Conservation (phyloP, 345 rosid species). For the Pseudoturritis turrita region DNA sequence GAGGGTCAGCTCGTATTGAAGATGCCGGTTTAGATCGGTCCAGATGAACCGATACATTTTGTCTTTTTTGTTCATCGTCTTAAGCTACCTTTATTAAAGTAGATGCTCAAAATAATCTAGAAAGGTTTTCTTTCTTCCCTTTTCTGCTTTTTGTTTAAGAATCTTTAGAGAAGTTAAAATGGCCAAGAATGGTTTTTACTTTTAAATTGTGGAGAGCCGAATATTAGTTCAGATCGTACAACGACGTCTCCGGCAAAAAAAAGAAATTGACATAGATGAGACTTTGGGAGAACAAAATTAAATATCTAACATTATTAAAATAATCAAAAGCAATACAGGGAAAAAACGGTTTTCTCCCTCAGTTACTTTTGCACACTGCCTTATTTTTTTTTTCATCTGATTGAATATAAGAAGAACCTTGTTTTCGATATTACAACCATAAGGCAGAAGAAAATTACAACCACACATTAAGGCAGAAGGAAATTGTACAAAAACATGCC, state of each 20-base stretch:
- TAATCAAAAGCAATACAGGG: no score
- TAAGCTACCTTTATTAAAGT: slow-evolving; percentile 9
- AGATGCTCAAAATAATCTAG: slow-evolving; percentile 22
- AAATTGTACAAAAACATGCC: no score
- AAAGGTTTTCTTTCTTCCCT: slow-evolving; percentile 1
- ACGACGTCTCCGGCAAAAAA: not conserved
- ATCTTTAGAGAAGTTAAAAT: slow-evolving; percentile 7
- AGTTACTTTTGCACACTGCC: no score
- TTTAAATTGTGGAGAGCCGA: not conserved
- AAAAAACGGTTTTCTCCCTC: no score
- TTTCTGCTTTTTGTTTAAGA: not conserved
- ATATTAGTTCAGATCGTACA: not conserved
- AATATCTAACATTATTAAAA: no score
- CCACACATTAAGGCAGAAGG: no score
- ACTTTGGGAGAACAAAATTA: no score
- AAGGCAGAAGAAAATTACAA: no score
- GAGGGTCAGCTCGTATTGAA: slow-evolving; percentile 38
- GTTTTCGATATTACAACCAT: no score
- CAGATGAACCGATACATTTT: slow-evolving; percentile 4
- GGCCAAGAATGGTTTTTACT: not conserved
- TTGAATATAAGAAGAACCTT: no score
- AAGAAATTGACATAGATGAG: no score
- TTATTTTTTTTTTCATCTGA: no score
- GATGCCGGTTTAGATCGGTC: slow-evolving; percentile 37
- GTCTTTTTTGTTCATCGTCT: not conserved